Percentiles rank a stretch among this genome's conserved stretches.
These are phyloP conservation scores for Blastobotrys apis DNA, from an alignment of 1,139 yeast genomes.

Conservation along the genomic window DNA sequence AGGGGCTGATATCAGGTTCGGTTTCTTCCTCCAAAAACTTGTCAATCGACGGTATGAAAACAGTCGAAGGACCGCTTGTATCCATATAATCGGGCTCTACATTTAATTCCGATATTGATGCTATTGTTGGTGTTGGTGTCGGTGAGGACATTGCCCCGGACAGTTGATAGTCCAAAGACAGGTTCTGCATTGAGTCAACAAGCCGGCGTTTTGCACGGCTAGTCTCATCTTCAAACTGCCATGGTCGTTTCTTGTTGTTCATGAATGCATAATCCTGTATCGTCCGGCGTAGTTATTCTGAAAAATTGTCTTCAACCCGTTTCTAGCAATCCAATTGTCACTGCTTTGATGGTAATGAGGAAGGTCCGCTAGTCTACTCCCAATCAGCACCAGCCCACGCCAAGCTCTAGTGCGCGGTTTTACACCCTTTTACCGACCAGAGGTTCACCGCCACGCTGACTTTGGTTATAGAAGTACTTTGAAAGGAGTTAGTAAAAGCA, in stretches of 20 bases:
- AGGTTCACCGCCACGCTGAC: too few species aligned
- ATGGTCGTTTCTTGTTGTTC: constrained; percentile 6
- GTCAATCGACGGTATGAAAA: constrained; percentile 28
- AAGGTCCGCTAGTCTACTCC: too few species aligned
- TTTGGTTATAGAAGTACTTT: too few species aligned
- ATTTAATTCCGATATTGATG: neutral
- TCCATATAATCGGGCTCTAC: constrained; percentile 17
- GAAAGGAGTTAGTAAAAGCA: too few species aligned
- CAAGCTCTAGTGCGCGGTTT: too few species aligned
- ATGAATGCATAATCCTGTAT: constrained; percentile 1
- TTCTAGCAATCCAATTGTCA: too few species aligned
- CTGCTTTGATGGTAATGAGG: too few species aligned
- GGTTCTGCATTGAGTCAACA: constrained; percentile 11
- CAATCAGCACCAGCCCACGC: too few species aligned
- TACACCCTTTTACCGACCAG: too few species aligned
- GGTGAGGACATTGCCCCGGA: neutral
- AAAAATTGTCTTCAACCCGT: too few species aligned
- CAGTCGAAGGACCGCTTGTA: constrained; percentile 20
- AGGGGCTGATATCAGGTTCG: constrained; percentile 17
- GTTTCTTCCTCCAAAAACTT: constrained; percentile 21
- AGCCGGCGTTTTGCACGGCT: constrained; percentile 8
- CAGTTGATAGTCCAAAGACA: too few species aligned
- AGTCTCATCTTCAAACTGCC: constrained; percentile 5
- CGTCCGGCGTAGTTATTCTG: neutral
- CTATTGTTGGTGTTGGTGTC: neutral